These are phyloP conservation scores for Candida gorgasii DNA, from an alignment of 805 yeast species.

Conservation along the genomic window DNA sequence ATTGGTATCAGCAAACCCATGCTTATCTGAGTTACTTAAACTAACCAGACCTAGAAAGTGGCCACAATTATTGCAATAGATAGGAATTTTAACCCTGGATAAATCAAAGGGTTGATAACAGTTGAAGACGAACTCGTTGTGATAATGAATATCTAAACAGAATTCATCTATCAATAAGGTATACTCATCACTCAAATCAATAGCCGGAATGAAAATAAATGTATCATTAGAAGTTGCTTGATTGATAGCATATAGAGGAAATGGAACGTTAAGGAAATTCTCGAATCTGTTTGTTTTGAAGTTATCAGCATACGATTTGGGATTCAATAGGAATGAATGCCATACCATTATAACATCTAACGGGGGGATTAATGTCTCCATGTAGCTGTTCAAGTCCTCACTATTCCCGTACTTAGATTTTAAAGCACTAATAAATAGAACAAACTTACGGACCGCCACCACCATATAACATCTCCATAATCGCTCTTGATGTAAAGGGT, in stretches of 20 bases:
- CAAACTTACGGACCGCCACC: constrained; percentile 23
- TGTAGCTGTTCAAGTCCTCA: not conserved
- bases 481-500: not conserved
- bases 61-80: constrained; percentile 19
- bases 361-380: constrained; percentile 16
- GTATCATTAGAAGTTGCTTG: constrained; percentile 9
- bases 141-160: not conserved
- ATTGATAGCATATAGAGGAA: constrained; percentile 19
- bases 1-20: constrained; percentile 14
- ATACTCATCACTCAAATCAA: not conserved
- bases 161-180: not conserved
- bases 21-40: not conserved
- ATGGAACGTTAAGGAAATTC: constrained; percentile 15
- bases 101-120: constrained; percentile 10
- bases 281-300: constrained; percentile 11
- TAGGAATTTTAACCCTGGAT: not conserved
- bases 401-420: not conserved
- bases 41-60: not conserved
- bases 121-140: constrained; percentile 8
- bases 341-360: constrained; percentile 24
- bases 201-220: constrained; percentile 11
- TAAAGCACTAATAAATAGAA: constrained; percentile 20
- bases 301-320: constrained; percentile 16
- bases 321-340: constrained; percentile 24
- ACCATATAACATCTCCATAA: constrained; percentile 25